These are phyloP conservation scores for Hortaea sp. DNA, from an alignment of 2,329 filamentous ascomycete species.

Conservation along the genomic window DNA sequence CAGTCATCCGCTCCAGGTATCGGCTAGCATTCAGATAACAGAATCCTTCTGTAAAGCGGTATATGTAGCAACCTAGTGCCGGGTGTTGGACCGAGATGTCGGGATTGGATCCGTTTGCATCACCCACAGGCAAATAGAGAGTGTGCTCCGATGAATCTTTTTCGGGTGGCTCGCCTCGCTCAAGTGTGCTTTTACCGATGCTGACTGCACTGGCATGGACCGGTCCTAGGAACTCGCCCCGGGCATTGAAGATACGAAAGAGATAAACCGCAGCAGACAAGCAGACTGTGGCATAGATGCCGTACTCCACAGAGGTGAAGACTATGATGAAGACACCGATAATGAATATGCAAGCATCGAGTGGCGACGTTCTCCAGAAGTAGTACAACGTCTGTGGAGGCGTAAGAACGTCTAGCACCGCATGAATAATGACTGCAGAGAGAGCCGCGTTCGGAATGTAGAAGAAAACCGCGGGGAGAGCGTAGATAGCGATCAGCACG, in stretches of 20 bases:
- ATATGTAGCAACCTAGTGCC: constrained; percentile 90
- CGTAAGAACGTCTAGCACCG: constrained; percentile 84
- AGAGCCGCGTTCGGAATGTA: constrained; percentile 79
- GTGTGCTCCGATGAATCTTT: constrained; percentile 51
- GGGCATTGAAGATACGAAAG: constrained; percentile 73
- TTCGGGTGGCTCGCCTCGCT: constrained; percentile 49
- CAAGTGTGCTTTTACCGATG: constrained; percentile 68
- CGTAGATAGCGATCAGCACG: constrained; percentile 83
- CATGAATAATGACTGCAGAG: constrained; percentile 87
- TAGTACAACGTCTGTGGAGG: constrained; percentile 85
- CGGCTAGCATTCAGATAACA: constrained; percentile 91
- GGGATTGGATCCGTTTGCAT: constrained; percentile 82
- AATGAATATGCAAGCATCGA: constrained; percentile 90
- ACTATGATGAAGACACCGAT: constrained; percentile 82
- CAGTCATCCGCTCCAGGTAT: constrained; percentile 61
- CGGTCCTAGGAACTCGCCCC: constrained; percentile 72
- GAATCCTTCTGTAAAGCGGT: constrained; percentile 87
- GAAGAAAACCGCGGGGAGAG: constrained; percentile 78
- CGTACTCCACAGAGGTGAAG: constrained; percentile 81
- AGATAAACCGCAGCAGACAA: constrained; percentile 69
- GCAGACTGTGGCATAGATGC: constrained; percentile 77
- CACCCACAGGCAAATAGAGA: constrained; percentile 77
- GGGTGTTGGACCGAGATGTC: constrained; percentile 68
- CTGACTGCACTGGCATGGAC: constrained; percentile 77
- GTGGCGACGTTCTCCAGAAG: constrained; percentile 86